Conservation (phyloP, 352 stramenopile genomes). For the Phytophthora boehmeriae region DNA sequence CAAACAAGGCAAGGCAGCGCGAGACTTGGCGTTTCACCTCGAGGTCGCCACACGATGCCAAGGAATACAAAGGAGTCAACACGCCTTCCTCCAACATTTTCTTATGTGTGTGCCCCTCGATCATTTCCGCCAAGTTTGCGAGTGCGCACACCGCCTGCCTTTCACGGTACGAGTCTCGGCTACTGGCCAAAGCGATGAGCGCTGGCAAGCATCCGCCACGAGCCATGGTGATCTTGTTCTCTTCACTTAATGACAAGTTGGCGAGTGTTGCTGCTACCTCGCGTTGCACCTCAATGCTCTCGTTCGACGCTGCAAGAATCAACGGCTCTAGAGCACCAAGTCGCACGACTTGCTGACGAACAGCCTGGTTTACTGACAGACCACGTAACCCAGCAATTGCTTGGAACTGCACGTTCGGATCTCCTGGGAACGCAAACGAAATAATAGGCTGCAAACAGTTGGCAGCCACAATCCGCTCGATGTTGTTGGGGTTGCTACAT, state of each 20-base stretch:
- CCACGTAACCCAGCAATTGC: conserved; percentile 94
- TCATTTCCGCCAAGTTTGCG: conserved; percentile 96
- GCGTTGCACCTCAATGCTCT: conserved; percentile 95
- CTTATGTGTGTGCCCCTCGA: conserved; percentile 94
- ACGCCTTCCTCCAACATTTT: conserved; percentile 94
- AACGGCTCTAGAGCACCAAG: conserved; percentile 94
- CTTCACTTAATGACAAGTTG: conserved; percentile 95
- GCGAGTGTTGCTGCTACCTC: conserved; percentile 95
- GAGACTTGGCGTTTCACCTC: conserved; percentile 94
- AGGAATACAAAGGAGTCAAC: conserved; percentile 89
- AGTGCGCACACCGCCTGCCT: conserved; percentile 93
- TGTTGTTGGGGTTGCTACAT: conserved; percentile 91
- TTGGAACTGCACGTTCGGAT: conserved; percentile 97
- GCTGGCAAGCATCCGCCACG: conserved; percentile 93
- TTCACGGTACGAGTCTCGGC: conserved; percentile 90
- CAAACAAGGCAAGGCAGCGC: conserved; percentile 93
- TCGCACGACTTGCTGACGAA: conserved; percentile 91
- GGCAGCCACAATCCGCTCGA: conserved; percentile 87
- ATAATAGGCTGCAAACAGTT: conserved; percentile 94
- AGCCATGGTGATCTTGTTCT: conserved; percentile 97
- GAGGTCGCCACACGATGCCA: conserved; percentile 73
- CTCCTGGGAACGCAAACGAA: conserved; percentile 93
- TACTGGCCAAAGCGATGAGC: conserved; percentile 89
- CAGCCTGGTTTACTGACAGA: conserved; percentile 89
- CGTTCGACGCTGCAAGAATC: conserved; percentile 89